Base-by-base conservation (phyloP, 2,329 filamentous ascomycete genomes). In the Simplicillium sp. region DNA sequence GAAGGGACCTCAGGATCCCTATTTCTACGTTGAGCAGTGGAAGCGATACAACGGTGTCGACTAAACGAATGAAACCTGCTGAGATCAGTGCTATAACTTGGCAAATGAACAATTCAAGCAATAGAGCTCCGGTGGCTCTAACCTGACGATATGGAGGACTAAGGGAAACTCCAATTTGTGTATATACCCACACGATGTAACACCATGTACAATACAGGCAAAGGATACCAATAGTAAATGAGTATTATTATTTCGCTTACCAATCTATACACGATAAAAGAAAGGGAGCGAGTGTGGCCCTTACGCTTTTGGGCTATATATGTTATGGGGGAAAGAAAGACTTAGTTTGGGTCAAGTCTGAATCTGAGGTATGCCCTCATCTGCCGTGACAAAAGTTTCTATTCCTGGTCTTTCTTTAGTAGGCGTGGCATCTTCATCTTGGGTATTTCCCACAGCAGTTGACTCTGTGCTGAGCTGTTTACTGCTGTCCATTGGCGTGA, bases 41-140 rank as follows among this genome's bases (percentile, higher is more conserved):
- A 85, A 84, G 68, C 54, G 61, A 9, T 76, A 79, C 62, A 84
- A 84, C 53, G 80, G 79, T 2, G 56, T 75, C 36, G 73, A 78
- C 34, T 79, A 60, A 67, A 44, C 7, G 36, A 20, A 35, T 15
- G 6, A 15, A 25, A 33, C 15, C 20, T 34, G 11, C 34, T 35
- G 25, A 20, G 31, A 34, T 29, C 29, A 29, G 37, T 25, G 34
- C 34, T 18, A 38, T 14, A 11, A 11, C 42, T 25, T 31, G 37
- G 37, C 34, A 31, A 44, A 39, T 13, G 29, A 40, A 25, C 29
- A 25, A 41, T 14, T 29, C 18, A 13, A 12, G 14, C 31, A 17
- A 36, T 3, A 17, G 34, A n/a, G 7, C n/a, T 51, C 20, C 20
- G 20, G 9, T 9, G 9, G 9, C 20, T 25, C 20, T 25, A 5